Conservation (phyloP, 768 basidiomycete genomes). For the Macrolepiota albuminosa region DNA sequence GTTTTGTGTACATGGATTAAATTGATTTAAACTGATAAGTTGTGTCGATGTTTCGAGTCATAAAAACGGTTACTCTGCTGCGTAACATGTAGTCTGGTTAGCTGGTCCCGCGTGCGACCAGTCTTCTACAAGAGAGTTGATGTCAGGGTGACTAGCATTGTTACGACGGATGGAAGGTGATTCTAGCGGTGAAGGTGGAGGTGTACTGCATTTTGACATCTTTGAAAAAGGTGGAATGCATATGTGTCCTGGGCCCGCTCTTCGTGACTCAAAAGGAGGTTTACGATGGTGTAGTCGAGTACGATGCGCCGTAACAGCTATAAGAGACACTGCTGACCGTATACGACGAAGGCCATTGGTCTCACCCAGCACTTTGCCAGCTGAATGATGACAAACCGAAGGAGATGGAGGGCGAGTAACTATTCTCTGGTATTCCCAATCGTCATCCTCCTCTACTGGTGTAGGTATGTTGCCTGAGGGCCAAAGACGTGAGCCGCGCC, state of each 20-base stretch:
- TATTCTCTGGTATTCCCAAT: constrained; percentile 11
- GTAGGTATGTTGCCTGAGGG: constrained; percentile 17
- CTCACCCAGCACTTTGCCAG: constrained; percentile 8
- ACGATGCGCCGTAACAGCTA: constrained; percentile 17
- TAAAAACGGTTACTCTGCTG: constrained; percentile 18
- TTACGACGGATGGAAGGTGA: constrained; percentile 47
- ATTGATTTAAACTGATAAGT: background rate
- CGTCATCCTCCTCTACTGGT: constrained; percentile 19
- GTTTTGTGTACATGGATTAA: background rate
- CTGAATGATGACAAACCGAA: constrained; percentile 4
- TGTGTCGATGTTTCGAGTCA: background rate
- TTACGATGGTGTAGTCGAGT: constrained; percentile 8
- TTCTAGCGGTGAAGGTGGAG: constrained; percentile 43
- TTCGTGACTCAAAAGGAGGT: constrained; percentile 8
- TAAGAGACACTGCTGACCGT: constrained; percentile 29
- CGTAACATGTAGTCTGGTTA: constrained; percentile 48
- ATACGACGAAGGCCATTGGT: constrained; percentile 24
- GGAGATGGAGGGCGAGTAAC: constrained; percentile 12
- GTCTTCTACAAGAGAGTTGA: constrained; percentile 52
- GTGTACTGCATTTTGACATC: constrained; percentile 31
- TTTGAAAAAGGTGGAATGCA: constrained; percentile 20
- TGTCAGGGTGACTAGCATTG: constrained; percentile 48
- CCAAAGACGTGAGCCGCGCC: constrained; percentile 17
- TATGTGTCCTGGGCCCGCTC: constrained; percentile 12
- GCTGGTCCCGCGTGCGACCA: constrained; percentile 58